A percentile compares a stretch with the other conserved stretches of the same genome.
Evolutionary conservation across 495 filamentous ascomycete species (phyloP).

Genomic region (Pyronema domesticum): DNA sequence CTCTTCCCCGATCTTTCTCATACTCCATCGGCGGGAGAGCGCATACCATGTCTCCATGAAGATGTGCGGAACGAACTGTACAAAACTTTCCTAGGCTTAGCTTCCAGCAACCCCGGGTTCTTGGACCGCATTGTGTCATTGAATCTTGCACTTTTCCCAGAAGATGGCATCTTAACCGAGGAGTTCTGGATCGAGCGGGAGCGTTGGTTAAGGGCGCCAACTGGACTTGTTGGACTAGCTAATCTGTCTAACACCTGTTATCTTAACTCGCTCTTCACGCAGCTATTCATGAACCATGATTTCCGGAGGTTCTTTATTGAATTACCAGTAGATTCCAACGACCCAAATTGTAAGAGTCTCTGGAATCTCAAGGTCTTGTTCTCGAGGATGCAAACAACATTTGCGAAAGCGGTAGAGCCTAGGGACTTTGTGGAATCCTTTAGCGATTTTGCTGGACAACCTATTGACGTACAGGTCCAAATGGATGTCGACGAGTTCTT

Average conservation of each 20-base stretch:
- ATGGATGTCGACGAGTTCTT: slow-evolving; percentile 99
- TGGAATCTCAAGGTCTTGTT: slow-evolving; percentile 66
- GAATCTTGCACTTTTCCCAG: slow-evolving; percentile 17
- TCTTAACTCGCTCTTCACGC: slow-evolving; percentile 84
- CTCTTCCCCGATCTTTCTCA: slow-evolving; percentile 15
- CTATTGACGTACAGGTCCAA: slow-evolving; percentile 75
- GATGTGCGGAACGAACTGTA: slow-evolving; percentile 19
- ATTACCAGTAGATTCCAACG: slow-evolving; percentile 35
- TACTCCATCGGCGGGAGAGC: slow-evolving; percentile 9
- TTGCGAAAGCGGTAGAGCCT: slow-evolving; percentile 53
- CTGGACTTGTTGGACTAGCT: slow-evolving; percentile 63
- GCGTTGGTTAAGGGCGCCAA: slow-evolving; percentile 47
- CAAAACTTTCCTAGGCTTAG: slow-evolving; percentile 13
- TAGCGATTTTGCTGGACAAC: slow-evolving; percentile 62
- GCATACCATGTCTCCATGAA: slow-evolving; percentile 19
- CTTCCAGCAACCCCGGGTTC: slow-evolving; percentile 10
- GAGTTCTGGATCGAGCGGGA: slow-evolving; percentile 31
- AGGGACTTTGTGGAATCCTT: slow-evolving; percentile 53
- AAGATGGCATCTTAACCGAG: slow-evolving; percentile 2
- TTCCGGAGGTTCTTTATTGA: slow-evolving; percentile 75
- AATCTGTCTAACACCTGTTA: slow-evolving; percentile 98
- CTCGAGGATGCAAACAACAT: slow-evolving; percentile 65
- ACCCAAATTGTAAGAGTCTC: slow-evolving; percentile 1
- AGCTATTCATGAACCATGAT: slow-evolving; percentile 87
- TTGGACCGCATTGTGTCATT: slow-evolving; percentile 15